Conservation (phyloP, 23 red algal genomes). For the Gracilaria gracilis region DNA sequence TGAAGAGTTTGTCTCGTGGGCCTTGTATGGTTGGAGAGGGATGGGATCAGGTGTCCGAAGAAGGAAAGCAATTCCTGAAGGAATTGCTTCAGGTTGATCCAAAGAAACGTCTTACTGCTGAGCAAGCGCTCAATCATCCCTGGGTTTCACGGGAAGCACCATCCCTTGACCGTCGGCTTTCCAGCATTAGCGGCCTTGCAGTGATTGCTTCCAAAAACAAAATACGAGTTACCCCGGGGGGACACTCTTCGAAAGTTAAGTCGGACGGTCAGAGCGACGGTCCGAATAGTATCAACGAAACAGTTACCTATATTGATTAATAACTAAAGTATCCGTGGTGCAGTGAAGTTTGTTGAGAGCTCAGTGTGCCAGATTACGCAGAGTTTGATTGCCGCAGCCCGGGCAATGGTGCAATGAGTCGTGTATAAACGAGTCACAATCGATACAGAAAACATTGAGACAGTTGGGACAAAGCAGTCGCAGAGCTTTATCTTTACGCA, state of each 20-base stretch:
- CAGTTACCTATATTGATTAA: slow-evolving; percentile 8
- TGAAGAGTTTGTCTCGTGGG: slow-evolving; percentile 67
- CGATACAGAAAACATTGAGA: slow-evolving; percentile 81
- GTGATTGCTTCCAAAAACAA: slow-evolving; percentile 59
- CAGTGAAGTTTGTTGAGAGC: not conserved
- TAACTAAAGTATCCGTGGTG: slow-evolving; percentile 14
- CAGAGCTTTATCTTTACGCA: slow-evolving; percentile 53
- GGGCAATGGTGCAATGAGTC: slow-evolving; percentile 90
- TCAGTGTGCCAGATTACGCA: not conserved
- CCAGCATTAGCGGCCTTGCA: slow-evolving; percentile 55
- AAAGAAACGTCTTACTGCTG: slow-evolving; percentile 84
- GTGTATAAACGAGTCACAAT: slow-evolving; percentile 94
- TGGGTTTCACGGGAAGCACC: slow-evolving; percentile 72
- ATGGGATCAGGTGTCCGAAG: slow-evolving; percentile 84
- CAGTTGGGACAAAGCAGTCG: slow-evolving; percentile 81
- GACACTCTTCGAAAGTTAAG: not conserved
- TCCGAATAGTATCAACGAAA: slow-evolving; percentile 17
- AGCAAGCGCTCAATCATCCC: slow-evolving; percentile 66
- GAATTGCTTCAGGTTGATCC: slow-evolving; percentile 85
- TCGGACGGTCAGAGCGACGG: not conserved
- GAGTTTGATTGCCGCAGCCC: slow-evolving; percentile 66
- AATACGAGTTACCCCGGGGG: slow-evolving; percentile 2
- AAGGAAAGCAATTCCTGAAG: slow-evolving; percentile 75
- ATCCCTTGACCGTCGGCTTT: slow-evolving; percentile 49
- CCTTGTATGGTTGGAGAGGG: slow-evolving; percentile 70